These are phyloP conservation scores for Chlorella ohadii DNA, from an alignment of 139 green algal genomes.

Conservation along the genomic window DNA sequence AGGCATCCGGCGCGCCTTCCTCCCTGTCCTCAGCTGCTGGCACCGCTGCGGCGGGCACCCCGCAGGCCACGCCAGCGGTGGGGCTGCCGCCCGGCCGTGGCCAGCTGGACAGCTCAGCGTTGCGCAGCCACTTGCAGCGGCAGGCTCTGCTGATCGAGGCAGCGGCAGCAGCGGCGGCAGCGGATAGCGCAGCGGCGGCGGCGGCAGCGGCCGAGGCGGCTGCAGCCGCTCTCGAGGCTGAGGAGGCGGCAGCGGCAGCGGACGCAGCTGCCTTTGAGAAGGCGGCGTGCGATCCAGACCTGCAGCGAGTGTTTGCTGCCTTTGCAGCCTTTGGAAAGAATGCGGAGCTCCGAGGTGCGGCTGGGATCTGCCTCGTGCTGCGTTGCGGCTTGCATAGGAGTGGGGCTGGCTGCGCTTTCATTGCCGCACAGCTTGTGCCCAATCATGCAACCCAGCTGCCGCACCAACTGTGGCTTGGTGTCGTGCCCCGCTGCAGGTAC, in stretches of 20 bases:
- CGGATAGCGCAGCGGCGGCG: too few relatives aligned
- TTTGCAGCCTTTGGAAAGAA: conserved; percentile 31
- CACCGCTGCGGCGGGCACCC: background rate
- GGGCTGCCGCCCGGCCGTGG: background rate
- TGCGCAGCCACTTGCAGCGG: conserved; percentile 15
- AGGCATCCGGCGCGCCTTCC: background rate
- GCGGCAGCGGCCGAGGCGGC: conserved; percentile 7
- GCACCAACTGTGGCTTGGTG: too few relatives aligned
- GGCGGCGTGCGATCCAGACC: background rate
- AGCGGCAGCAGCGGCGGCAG: background rate
- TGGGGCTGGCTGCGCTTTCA: background rate
- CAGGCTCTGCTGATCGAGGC: conserved; percentile 28
- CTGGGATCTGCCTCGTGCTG: background rate
- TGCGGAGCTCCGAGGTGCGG: background rate
- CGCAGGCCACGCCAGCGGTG: background rate
- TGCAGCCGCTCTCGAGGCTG: background rate
- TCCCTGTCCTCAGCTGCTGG: background rate
- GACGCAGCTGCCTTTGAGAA: background rate
- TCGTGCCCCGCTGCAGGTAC: background rate
- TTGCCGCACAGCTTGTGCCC: too few relatives aligned
- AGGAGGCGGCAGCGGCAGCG: background rate
- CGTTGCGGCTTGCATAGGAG: background rate
- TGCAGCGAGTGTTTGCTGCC: conserved; percentile 31
- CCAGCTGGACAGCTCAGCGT: background rate
- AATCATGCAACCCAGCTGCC: too few relatives aligned